Base-by-base conservation (phyloP, 352 stramenopile genomes). In the Globisporangium rhizosaccharum region DNA sequence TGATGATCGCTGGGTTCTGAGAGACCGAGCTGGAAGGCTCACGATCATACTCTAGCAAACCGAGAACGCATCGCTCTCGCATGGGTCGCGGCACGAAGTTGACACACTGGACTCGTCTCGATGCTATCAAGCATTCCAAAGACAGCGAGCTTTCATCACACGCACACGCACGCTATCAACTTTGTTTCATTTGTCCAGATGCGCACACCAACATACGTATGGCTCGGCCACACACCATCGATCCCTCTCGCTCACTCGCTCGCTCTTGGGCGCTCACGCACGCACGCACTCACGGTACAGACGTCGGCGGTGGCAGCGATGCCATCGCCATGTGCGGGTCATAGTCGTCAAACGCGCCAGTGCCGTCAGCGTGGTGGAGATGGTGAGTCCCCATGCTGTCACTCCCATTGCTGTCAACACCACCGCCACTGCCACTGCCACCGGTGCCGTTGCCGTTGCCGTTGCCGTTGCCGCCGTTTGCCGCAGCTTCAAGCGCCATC, bases 401-500 rank as follows among this genome's bases (percentile, higher is more conserved):
- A 46, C 61, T 37, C 50, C 39, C 51, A 65, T 57, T 23, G 30
- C 64, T 37, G 6, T 57, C 48, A 10, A 9, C 36, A 12, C 20
- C 42, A 23, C 14, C 39, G 54, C 3, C 10, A 12, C 49, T 44
- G 39, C 37, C 36, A 44, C 51, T 30, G 30, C 47, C 63, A 61
- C 56, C 52, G 48, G 56, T 33, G 47, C 44, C 47, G 65, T 57
- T 23, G 30, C 59, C 37, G 4, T 51, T 45, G 4, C 7, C 37
- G 0, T 1, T 23, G 20, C 14, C 39, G 51, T 5, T n/a, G 15
- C 45, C 36, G 0, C 30, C 46, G 5, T 44, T 51, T 3, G 68
- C 75, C 37, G 67, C 71, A 33, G 85, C 78, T 44, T 88, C 75
- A 15, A 66, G 67, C 44, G 76, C 80, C 81, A 91, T 91, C 56